Evolutionary conservation across 164 flowering plant genomes (phyloP).

Genomic region (Chloranthus sessilifolius): DNA sequence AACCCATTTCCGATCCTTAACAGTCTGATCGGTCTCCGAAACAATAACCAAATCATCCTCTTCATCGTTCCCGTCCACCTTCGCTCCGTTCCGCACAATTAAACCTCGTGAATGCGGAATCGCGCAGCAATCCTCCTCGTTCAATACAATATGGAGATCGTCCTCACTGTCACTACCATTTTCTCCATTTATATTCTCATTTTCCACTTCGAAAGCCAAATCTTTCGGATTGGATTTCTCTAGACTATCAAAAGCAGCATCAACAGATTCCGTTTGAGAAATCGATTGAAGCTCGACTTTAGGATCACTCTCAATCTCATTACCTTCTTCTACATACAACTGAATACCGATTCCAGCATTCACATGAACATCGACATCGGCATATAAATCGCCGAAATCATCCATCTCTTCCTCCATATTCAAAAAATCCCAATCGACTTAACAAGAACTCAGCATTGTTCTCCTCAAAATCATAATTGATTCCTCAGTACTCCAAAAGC

Average conservation of each 20-base stretch:
- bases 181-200: slow-evolving; percentile 6
- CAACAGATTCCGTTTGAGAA: neutral
- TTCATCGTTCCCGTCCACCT: slow-evolving; percentile 15
- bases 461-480: too few relatives aligned
- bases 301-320: neutral
- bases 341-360: slow-evolving; percentile 15
- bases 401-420: slow-evolving; percentile 25
- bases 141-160: slow-evolving; percentile 45
- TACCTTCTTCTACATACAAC: slow-evolving; percentile 1
- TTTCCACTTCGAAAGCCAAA: neutral
- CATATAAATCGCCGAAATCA: slow-evolving; percentile 73
- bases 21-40: slow-evolving; percentile 4
- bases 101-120: slow-evolving; percentile 6
- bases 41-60: slow-evolving; percentile 21
- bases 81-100: slow-evolving; percentile 6
- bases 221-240: neutral
- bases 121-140: slow-evolving; percentile 32
- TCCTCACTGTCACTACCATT: slow-evolving; percentile 54
- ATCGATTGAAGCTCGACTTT: neutral
- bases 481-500: too few relatives aligned
- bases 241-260: neutral
- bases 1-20: slow-evolving; percentile 15
- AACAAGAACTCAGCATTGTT: too few relatives aligned
- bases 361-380: slow-evolving; percentile 44
- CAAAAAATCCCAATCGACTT: neutral